A percentile compares a stretch with the other conserved stretches of the same genome.
These are phyloP conservation scores for Apiospora aurea DNA, from an alignment of 2,329 filamentous ascomycete genomes.

Conservation along the genomic window DNA sequence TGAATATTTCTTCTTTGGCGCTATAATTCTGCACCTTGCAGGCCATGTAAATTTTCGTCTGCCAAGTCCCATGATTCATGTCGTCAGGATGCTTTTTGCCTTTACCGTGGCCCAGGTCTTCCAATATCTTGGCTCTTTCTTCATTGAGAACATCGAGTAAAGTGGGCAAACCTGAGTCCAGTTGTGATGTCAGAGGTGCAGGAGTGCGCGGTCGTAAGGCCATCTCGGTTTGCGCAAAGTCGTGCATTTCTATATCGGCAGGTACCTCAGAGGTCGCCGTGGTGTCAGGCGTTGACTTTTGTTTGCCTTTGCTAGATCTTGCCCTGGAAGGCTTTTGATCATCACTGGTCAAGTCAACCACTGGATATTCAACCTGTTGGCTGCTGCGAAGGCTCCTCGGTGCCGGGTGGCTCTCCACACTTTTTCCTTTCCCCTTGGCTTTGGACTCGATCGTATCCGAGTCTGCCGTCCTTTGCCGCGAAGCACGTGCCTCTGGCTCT, in stretches of 20 bases:
- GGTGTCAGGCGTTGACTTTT: neutral
- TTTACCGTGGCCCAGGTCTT: constrained; percentile 36
- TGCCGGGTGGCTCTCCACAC: neutral
- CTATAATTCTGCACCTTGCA: constrained; percentile 50
- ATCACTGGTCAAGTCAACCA: constrained; percentile 22
- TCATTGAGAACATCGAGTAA: constrained; percentile 37
- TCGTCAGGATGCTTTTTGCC: constrained; percentile 41
- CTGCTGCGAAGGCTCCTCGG: constrained; percentile 22
- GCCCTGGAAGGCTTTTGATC: constrained; percentile 24
- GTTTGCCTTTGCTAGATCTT: constrained; percentile 20
- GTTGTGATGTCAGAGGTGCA: neutral
- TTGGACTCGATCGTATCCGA: neutral
- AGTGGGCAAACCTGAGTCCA: constrained; percentile 27
- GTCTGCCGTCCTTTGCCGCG: neutral
- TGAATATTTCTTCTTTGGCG: constrained; percentile 48
- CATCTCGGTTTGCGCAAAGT: constrained; percentile 23
- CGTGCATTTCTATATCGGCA: constrained; percentile 26
- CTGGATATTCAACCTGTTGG: neutral
- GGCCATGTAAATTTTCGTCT: constrained; percentile 44
- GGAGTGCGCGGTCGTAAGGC: constrained; percentile 21
- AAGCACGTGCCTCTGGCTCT: constrained; percentile 8
- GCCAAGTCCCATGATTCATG: constrained; percentile 36
- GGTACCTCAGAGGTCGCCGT: neutral
- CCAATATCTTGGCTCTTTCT: constrained; percentile 36
- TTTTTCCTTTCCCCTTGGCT: constrained; percentile 23